Percentiles rank a stretch among this genome's conserved stretches.
Conservation (phyloP, 176 grass and related monocot genomes). For the Leersia perrieri region DNA sequence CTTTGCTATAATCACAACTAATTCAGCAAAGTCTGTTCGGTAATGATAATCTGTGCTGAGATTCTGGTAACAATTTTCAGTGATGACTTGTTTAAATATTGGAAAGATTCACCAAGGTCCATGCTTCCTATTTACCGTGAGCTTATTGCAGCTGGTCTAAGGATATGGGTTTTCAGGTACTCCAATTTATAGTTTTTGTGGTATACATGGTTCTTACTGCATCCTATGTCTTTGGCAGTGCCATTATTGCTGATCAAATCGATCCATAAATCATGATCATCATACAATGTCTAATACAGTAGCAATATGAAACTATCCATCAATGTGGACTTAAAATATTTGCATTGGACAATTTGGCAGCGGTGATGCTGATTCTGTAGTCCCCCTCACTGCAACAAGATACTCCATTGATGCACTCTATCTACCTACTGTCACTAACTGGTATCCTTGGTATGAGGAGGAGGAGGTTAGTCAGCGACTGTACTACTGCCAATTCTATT, state of each 20-base stretch:
- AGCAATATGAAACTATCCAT: neutral
- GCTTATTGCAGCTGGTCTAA: conserved; percentile 63
- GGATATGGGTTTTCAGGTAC: conserved; percentile 91
- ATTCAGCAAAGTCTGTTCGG: neutral
- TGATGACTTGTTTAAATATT: conserved; percentile 36
- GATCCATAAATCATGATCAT: neutral
- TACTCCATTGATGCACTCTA: conserved; percentile 78
- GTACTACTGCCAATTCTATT: neutral
- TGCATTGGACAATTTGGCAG: conserved; percentile 37
- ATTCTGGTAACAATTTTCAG: conserved; percentile 26
- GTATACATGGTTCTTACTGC: neutral
- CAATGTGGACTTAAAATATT: neutral
- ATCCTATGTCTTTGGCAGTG: neutral
- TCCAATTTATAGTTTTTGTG: neutral
- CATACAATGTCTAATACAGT: neutral
- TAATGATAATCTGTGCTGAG: neutral
- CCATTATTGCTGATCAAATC: neutral
- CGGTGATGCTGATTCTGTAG: conserved; percentile 76
- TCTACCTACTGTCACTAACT: conserved; percentile 53
- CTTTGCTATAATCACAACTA: conserved; percentile 15
- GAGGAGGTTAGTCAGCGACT: conserved; percentile 44
- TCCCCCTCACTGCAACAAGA: conserved; percentile 67
- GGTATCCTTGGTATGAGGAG: conserved; percentile 77
- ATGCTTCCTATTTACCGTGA: conserved; percentile 81
- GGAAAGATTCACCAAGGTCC: conserved; percentile 71